These are phyloP conservation scores for Crithidia fasciculata DNA, from an alignment of 208 protist genomes.

Conservation along the genomic window DNA sequence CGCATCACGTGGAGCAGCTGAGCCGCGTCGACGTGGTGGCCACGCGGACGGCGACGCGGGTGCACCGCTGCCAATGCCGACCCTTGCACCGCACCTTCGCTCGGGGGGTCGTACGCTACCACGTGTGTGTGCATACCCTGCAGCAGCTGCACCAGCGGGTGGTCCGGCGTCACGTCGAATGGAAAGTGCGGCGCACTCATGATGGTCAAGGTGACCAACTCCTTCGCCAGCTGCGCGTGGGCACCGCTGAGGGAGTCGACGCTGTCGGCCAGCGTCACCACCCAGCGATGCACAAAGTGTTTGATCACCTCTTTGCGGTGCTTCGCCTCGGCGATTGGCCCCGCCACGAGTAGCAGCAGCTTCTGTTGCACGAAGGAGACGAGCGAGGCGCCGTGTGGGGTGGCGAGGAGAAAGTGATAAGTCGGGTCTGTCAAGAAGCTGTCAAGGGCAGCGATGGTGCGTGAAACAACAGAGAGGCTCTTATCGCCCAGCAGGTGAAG, in stretches of 20 bases:
- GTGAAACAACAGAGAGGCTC: slow-evolving; percentile 71
- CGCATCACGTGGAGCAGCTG: slow-evolving; percentile 67
- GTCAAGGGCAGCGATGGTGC: slow-evolving; percentile 70
- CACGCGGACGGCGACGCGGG: slow-evolving; percentile 26
- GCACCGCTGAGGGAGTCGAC: slow-evolving; percentile 30
- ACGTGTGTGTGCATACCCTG: slow-evolving; percentile 46
- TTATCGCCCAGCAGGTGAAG: slow-evolving; percentile 80
- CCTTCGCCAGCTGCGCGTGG: slow-evolving; percentile 51
- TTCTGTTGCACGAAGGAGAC: slow-evolving; percentile 72
- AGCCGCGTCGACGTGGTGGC: slow-evolving; percentile 34
- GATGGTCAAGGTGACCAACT: slow-evolving; percentile 59
- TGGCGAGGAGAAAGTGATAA: slow-evolving; percentile 42
- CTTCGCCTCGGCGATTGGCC: slow-evolving; percentile 21
- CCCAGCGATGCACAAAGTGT: slow-evolving; percentile 79
- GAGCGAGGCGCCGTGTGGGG: slow-evolving; percentile 42
- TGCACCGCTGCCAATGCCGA: background rate
- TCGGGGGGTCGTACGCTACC: slow-evolving; percentile 14
- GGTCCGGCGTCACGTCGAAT: slow-evolving; percentile 56
- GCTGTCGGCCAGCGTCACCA: slow-evolving; percentile 42
- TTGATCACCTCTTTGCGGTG: slow-evolving; percentile 53
- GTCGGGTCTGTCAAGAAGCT: slow-evolving; percentile 60
- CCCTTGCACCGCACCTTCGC: slow-evolving; percentile 2
- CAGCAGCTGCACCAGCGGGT: slow-evolving; percentile 68
- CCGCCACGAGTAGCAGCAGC: slow-evolving; percentile 61
- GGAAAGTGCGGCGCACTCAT: slow-evolving; percentile 51